Evolutionary conservation across 1,139 yeast genomes (phyloP), one percentile per base, ranked within the genome.

Genomic region (Geotrichum restrictum): DNA sequence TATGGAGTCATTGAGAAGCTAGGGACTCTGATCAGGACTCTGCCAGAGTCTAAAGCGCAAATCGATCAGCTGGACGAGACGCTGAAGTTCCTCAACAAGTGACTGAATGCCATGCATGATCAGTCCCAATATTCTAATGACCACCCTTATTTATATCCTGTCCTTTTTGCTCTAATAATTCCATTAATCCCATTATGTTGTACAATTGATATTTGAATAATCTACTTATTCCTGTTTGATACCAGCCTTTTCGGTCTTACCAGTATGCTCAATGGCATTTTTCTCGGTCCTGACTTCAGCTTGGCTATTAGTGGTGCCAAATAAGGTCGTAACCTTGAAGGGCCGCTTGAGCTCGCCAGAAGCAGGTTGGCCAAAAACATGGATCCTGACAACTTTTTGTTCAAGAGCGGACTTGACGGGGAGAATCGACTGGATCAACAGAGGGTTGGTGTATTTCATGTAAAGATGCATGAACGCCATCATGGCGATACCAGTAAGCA

Each of bases 381-480:
- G 96, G 70, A 94, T 88, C 78, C 88, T 84, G 65, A 91, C 96
- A 64, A 89, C 84, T 75, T 91, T 91, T 64, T 88, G 77, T 75
- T 94, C 98, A 59, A 89, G 75, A 51, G 96, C 96, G 62, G 85
- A 75, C 80, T 93, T 93, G 64, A 94, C 76, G 51, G 97, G 93
- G 53, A 95, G 81, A 64, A 94, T 79, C 58, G 93, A 83, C 77
- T 93, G 98, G 88, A 93, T 87, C 63, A 94, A 82, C 71, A 93
- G 81, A 56, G 98, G 99, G 75, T 93, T 91, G 71, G 98, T 88
- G 80, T 88, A 94, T 74, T 89, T 87, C 95, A 94, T 84, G 82
- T 93, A 93, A 59, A 93, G 66, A 74, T 93, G 98, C 98, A 93
- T 91, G 82, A 93, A 87, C 33, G 85, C 96, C 94, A 94, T 91